Percentiles rank a stretch among this genome's conserved stretches.
These are phyloP conservation scores for Inga leiocalycina DNA, from an alignment of 306 rosid species.

Conservation along the genomic window DNA sequence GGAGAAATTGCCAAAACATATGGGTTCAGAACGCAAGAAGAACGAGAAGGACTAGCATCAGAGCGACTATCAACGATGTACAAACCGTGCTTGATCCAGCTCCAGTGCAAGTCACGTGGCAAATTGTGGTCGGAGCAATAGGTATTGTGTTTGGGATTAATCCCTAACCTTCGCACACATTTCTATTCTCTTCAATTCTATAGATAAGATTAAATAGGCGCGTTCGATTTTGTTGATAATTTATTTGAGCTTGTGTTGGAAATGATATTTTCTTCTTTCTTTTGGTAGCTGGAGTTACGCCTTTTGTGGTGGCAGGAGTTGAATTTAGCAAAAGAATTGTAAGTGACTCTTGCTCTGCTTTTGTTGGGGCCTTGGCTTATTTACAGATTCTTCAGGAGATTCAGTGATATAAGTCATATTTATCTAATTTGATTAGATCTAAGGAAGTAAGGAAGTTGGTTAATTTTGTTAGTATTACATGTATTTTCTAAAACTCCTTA, in stretches of 20 bases:
- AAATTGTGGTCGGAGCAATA: conserved; percentile 48
- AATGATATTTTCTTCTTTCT: conserved; percentile 5
- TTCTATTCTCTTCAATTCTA: background rate
- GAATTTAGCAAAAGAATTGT: conserved; percentile 94
- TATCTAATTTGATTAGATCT: no score
- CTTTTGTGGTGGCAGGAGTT: conserved; percentile 91
- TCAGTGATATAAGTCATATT: no score
- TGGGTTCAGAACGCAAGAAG: conserved; percentile 23
- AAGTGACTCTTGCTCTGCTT: conserved; percentile 35
- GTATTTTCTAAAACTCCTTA: no score
- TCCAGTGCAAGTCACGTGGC: conserved; percentile 50
- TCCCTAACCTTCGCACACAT: background rate
- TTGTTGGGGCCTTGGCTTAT: background rate
- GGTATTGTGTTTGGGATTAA: conserved; percentile 28
- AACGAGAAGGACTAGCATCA: conserved; percentile 8
- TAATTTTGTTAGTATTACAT: no score
- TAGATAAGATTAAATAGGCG: background rate
- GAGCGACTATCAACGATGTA: conserved; percentile 28
- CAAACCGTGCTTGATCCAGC: conserved; percentile 38
- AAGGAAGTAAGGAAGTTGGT: no score
- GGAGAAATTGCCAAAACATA: background rate
- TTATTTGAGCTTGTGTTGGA: background rate
- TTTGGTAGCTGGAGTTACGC: conserved; percentile 77
- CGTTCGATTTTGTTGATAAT: background rate
- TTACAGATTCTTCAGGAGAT: background rate